Evolutionary conservation across 2,329 filamentous ascomycete genomes (phyloP), one percentile per base, ranked within the genome.

Genomic region (Aplosporella prunicola): DNA sequence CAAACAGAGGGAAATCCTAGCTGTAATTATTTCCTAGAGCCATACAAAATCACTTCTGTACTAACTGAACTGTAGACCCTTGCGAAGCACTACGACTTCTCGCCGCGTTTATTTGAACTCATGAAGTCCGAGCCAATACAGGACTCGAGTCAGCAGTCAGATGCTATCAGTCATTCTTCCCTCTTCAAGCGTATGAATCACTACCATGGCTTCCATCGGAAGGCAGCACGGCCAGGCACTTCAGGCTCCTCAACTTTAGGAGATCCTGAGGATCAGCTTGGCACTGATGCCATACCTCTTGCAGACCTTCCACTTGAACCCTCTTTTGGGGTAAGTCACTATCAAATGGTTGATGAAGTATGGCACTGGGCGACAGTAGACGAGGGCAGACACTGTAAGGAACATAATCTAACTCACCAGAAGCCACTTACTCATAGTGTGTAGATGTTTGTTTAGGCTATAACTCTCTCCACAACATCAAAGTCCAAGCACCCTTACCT

Each of bases 331-430:
- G 28, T 71, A 5, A 71, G 70, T 2, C 69, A 76, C 40, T 72
- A 74, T 33, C 62, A 74, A 20, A 67, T 85, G 27, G 72, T 80
- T 5, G 70, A 82, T 44, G 72, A 79, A 38, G 78, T 83, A n/a
- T 80, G 80, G 66, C 81, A 85, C 53, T 87, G 82, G 55, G 79
- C 77, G 10, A 80, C 80, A 1, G 72, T 83, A 10, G 82, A 87
- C 48, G 73, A 79, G 54, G 81, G 80, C 0, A 61, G 68, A 11
- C 69, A 67, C 53, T 83, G n/a, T n/a, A n/a, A n/a, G n/a, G n/a
- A n/a, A n/a, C n/a, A n/a, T n/a, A n/a, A n/a, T n/a, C n/a, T n/a
- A n/a, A n/a, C n/a, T n/a, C n/a, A n/a, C n/a, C n/a, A n/a, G n/a
- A n/a, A n/a, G n/a, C n/a, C n/a, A n/a, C n/a, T n/a, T n/a, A n/a